Evolutionary conservation across 2,329 filamentous ascomycete genomes (phyloP), one percentile per base, ranked within the genome.

Genomic region (Ascochyta fabae): DNA sequence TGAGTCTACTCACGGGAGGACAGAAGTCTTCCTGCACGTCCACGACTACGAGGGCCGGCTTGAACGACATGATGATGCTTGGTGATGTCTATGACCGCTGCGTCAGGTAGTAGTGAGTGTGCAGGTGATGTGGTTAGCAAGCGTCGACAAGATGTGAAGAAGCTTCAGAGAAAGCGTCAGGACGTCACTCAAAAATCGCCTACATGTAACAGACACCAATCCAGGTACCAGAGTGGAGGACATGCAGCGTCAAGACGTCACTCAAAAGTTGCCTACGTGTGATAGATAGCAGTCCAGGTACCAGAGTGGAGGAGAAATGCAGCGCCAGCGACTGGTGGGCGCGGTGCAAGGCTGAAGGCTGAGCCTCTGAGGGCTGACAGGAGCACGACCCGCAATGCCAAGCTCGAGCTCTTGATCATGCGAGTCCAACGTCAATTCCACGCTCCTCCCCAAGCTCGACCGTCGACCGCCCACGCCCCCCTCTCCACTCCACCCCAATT

Each of bases 1-100:
- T 31, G 4, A 13, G 29, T 31, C 29, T 31, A 59, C 88, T 79
- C 78, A 95, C 92, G 12, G 93, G 92, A 56, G 91, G 90, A 75
- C 92, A 96, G 75, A 97, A 98, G 79, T 98, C 94, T 75, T 97
- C 89, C 77, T 98, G 95, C 70, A 96, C 83, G 76, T 97, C 93
- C 48, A 96, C 88, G 10, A 96, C 83, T 43, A 96, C 76, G 34
- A 89, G 75, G n/a, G 86, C 86, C 40, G 86, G 82, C 46, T 68
- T 71, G 60, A 72, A 75, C 16, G 43, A 33, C 53, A 56, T 56
- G 42, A 6, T 35, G 15, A 19, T 16, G 15, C 16, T n/a, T 35
- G 33, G 46, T 45, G 22, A 22, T 46, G 26, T 47, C 53, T 51
- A 51, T 39, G 47, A 47, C 24, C 23, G 47, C 42, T 43, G 53